Conservation (phyloP, 2,329 filamentous ascomycete species). For the Phyllosticta ampelicida region DNA sequence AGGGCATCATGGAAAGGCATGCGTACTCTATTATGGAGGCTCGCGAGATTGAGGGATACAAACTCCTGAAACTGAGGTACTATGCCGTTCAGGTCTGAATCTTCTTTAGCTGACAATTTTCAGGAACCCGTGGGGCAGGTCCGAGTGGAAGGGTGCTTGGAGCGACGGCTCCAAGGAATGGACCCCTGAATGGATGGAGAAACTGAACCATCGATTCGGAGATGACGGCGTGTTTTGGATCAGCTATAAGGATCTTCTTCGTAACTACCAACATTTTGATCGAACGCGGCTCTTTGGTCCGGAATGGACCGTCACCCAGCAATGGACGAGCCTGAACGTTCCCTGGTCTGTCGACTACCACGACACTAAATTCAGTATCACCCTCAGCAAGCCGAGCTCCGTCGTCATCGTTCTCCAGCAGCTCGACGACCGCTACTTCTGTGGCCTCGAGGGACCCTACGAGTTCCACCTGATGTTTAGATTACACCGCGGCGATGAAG, state of each 20-base stretch:
- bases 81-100: slow-evolving; percentile 18
- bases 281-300: slow-evolving; percentile 49
- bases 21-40: slow-evolving; percentile 48
- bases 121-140: slow-evolving; percentile 71
- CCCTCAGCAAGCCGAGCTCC: slow-evolving; percentile 40
- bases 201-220: slow-evolving; percentile 61
- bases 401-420: slow-evolving; percentile 50
- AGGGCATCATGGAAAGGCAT: slow-evolving; percentile 33
- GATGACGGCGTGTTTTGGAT: slow-evolving; percentile 57
- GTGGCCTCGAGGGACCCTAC: slow-evolving; percentile 40
- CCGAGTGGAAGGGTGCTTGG: slow-evolving; percentile 74
- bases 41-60: slow-evolving; percentile 40
- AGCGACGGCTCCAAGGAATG: slow-evolving; percentile 73
- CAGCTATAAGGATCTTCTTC: slow-evolving; percentile 45
- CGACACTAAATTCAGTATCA: slow-evolving; percentile 48
- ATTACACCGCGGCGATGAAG: slow-evolving; percentile 43
- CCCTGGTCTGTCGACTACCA: slow-evolving; percentile 52
- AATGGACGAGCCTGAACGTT: slow-evolving; percentile 50
- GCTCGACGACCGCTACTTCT: slow-evolving; percentile 51
- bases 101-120: background rate
- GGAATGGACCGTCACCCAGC: slow-evolving; percentile 50
- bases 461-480: slow-evolving; percentile 47
- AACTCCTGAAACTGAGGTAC: slow-evolving; percentile 51
- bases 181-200: slow-evolving; percentile 66
- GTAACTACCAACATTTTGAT: slow-evolving; percentile 49